These are phyloP conservation scores for Asterochloris erici DNA, from an alignment of 139 green algal species.

Conservation along the genomic window DNA sequence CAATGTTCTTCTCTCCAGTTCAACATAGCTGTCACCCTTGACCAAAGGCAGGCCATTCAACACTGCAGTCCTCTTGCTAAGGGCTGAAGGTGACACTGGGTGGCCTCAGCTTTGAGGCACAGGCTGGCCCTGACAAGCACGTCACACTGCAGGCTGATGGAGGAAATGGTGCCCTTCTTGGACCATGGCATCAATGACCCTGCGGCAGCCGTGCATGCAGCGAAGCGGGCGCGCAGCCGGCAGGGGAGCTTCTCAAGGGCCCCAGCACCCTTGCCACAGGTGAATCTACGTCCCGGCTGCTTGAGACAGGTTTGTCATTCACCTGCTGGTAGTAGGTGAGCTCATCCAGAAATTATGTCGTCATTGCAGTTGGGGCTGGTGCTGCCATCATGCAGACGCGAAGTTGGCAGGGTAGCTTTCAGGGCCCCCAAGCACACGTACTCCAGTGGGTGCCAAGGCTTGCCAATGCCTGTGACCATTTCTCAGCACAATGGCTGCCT, in stretches of 20 bases:
- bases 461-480: too few species aligned
- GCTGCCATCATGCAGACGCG: too few species aligned
- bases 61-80: background rate
- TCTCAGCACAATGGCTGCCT: background rate
- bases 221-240: conserved; percentile 10
- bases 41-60: background rate
- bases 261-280: background rate
- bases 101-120: background rate
- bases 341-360: background rate
- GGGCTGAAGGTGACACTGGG: background rate
- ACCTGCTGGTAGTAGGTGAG: background rate
- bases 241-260: background rate
- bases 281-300: background rate
- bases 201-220: conserved; percentile 27
- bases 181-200: conserved; percentile 64
- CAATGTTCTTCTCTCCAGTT: background rate
- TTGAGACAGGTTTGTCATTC: background rate
- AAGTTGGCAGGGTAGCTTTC: too few species aligned
- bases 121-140: background rate
- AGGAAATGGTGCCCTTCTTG: conserved; percentile 84
- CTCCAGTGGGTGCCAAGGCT: too few species aligned
- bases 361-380: too few species aligned
- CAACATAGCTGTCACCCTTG: background rate
- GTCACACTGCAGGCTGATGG: conserved; percentile 40
- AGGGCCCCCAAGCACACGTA: too few species aligned